Percentiles rank a stretch among this genome's conserved stretches.
Evolutionary conservation across 805 yeast genomes (phyloP).

Genomic region (Pichia nanzhaoensis): DNA sequence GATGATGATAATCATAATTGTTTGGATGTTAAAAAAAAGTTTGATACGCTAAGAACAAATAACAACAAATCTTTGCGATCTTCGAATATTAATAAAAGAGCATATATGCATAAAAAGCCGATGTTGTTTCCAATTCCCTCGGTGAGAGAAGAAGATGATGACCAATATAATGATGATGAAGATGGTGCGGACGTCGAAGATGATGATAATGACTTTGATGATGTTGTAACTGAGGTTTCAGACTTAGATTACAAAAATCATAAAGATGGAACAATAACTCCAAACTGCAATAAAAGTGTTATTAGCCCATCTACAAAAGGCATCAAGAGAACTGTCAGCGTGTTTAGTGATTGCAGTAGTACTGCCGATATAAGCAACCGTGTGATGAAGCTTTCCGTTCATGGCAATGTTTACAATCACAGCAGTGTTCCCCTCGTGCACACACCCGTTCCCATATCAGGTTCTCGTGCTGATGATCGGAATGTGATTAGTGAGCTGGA

Average conservation of each 20-base stretch:
- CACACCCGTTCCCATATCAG: too few relatives aligned
- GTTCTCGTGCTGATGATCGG: too few relatives aligned
- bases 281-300: neutral
- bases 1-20: conserved; percentile 11
- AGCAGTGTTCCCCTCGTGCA: too few relatives aligned
- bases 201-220: conserved; percentile 39
- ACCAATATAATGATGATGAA: conserved; percentile 10
- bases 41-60: neutral
- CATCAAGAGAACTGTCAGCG: neutral
- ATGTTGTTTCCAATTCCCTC: conserved; percentile 10
- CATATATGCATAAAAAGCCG: conserved; percentile 9
- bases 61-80: too few relatives aligned
- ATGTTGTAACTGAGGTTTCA: conserved; percentile 8
- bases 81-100: conserved; percentile 1
- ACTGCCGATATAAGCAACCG: too few relatives aligned
- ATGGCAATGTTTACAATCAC: too few relatives aligned
- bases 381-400: too few relatives aligned
- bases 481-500: neutral
- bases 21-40: neutral
- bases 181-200: conserved; percentile 13
- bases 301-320: neutral
- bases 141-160: conserved; percentile 15
- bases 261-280: neutral
- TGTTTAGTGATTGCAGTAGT: neutral
- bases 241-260: neutral